Evolutionary conservation across 2,329 filamentous ascomycete species (phyloP).

Genomic region (Aspergillus cejpii): DNA sequence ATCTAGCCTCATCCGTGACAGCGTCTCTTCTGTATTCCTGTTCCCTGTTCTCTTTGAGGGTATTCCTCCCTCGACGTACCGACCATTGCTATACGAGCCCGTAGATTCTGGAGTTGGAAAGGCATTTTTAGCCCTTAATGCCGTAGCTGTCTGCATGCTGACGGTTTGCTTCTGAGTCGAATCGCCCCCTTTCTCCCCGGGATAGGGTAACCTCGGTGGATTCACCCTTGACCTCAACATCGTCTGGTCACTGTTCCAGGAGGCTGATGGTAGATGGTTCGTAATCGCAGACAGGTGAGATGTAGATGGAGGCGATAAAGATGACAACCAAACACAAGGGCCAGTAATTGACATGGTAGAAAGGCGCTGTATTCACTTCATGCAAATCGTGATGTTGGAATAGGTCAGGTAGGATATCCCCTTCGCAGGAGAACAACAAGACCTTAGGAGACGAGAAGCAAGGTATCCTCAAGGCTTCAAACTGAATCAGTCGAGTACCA

Average conservation of each 20-base stretch:
- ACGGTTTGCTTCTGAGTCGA: constrained; percentile 11
- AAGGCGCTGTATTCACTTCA: constrained; percentile 7
- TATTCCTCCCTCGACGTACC: constrained; percentile 18
- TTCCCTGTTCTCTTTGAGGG: constrained; percentile 12
- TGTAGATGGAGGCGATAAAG: constrained; percentile 26
- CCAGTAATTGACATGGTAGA: constrained; percentile 35
- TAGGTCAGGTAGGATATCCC: neutral
- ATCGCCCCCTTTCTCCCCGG: constrained; percentile 19
- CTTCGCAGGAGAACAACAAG: neutral
- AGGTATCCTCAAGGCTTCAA: neutral
- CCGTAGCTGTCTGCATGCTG: constrained; percentile 23
- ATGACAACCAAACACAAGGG: constrained; percentile 33
- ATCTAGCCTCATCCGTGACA: constrained; percentile 24
- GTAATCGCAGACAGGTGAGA: constrained; percentile 28
- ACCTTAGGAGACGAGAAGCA: neutral
- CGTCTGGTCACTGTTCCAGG: constrained; percentile 23
- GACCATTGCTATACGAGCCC: constrained; percentile 9
- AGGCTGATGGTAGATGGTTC: constrained; percentile 23
- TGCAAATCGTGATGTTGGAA: constrained; percentile 4
- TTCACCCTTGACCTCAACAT: constrained; percentile 17
- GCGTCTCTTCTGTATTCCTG: constrained; percentile 11
- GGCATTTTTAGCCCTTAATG: constrained; percentile 26
- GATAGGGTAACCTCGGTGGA: constrained; percentile 17
- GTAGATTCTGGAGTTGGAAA: constrained; percentile 14
- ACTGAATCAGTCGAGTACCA: constrained; percentile 9